Evolutionary conservation across 305 asterid genomes (phyloP).

Genomic region (Fraxinus greggii): DNA sequence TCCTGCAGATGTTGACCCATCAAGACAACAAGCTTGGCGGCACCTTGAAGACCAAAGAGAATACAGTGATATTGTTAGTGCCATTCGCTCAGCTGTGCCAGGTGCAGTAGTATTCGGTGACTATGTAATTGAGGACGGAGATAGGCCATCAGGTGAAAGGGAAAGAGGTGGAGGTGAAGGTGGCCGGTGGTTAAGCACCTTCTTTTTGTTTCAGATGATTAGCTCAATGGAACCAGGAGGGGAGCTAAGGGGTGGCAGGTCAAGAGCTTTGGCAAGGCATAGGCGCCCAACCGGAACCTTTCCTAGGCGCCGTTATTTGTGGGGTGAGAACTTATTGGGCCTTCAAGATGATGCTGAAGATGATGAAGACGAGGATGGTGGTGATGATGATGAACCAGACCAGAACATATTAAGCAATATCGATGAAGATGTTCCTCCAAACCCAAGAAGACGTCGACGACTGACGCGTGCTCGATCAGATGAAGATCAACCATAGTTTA

Average conservation of each 20-base stretch:
- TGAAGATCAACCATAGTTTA: slow-evolving; percentile 42
- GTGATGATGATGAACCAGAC: slow-evolving; percentile 41
- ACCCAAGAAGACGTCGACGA: slow-evolving; percentile 63
- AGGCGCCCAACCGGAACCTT: slow-evolving; percentile 51
- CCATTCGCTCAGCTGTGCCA: slow-evolving; percentile 80
- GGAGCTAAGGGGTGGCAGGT: slow-evolving; percentile 59
- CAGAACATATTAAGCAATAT: slow-evolving; percentile 40
- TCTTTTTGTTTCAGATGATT: slow-evolving; percentile 81
- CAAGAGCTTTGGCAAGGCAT: slow-evolving; percentile 58
- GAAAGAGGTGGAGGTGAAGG: slow-evolving; percentile 50
- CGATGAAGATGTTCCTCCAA: slow-evolving; percentile 41
- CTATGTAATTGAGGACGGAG: slow-evolving; percentile 77
- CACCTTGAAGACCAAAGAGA: slow-evolving; percentile 80
- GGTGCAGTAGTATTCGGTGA: slow-evolving; percentile 88
- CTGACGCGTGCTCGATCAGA: slow-evolving; percentile 52
- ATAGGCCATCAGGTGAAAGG: slow-evolving; percentile 49
- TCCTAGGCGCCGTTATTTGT: slow-evolving; percentile 67
- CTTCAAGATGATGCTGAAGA: slow-evolving; percentile 37
- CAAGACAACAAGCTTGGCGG: slow-evolving; percentile 79
- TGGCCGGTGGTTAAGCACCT: slow-evolving; percentile 62
- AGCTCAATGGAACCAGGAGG: slow-evolving; percentile 60
- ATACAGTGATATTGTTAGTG: slow-evolving; percentile 76
- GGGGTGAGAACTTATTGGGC: slow-evolving; percentile 75
- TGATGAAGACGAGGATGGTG: slow-evolving; percentile 29
- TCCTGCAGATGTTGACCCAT: slow-evolving; percentile 83